Evolutionary conservation across 805 yeast species (phyloP).

Genomic region (Kodamaea kakaduensis): DNA sequence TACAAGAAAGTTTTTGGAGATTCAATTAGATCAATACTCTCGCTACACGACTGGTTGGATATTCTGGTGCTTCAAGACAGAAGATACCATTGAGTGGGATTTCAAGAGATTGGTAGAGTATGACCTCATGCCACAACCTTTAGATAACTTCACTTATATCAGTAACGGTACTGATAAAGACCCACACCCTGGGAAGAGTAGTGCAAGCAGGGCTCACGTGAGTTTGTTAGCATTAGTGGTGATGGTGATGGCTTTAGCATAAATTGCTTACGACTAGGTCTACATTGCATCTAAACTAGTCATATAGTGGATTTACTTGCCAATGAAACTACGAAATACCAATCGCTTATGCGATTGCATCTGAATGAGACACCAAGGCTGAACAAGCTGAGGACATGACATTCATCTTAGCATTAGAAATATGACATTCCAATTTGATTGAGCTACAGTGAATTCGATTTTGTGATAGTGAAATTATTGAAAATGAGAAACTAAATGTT

Average conservation of each 20-base stretch:
- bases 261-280: too few relatives aligned
- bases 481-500: too few relatives aligned
- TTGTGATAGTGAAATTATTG: too few relatives aligned
- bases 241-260: slow-evolving; percentile 15
- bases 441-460: too few relatives aligned
- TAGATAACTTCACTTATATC: slow-evolving; percentile 34
- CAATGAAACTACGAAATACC: too few relatives aligned
- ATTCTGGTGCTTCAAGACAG: slow-evolving; percentile 72
- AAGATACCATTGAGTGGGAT: slow-evolving; percentile 65
- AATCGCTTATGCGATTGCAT: too few relatives aligned
- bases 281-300: too few relatives aligned
- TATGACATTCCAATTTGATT: too few relatives aligned
- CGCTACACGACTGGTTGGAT: slow-evolving; percentile 53
- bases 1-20: slow-evolving; percentile 55
- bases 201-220: background rate
- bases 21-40: slow-evolving; percentile 53
- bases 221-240: slow-evolving; percentile 11
- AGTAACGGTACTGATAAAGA: slow-evolving; percentile 32
- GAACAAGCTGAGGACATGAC: too few relatives aligned
- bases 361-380: too few relatives aligned
- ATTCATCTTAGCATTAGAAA: too few relatives aligned
- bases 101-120: slow-evolving; percentile 45
- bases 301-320: too few relatives aligned
- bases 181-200: slow-evolving; percentile 14
- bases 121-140: slow-evolving; percentile 61